Evolutionary conservation across 257 asterid species (phyloP).

Genomic region (Solanum sejunctum): DNA sequence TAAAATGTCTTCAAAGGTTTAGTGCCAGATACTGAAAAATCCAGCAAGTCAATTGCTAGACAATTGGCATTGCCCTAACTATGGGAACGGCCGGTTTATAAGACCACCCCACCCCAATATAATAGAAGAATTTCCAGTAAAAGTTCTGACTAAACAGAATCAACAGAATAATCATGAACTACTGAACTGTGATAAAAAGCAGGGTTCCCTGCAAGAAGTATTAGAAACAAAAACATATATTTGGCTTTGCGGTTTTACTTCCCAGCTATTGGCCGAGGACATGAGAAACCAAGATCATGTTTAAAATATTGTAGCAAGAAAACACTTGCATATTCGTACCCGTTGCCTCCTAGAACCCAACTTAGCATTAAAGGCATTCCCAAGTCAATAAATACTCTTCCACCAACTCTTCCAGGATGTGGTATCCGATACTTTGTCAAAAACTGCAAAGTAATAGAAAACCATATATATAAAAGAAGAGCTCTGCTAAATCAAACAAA

Average conservation of each 20-base stretch:
- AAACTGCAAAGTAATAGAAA: conserved; percentile 39
- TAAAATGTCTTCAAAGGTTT: background rate
- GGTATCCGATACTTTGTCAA: conserved; percentile 71
- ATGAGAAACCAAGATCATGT: background rate
- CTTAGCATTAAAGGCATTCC: conserved; percentile 92
- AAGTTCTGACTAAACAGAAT: background rate
- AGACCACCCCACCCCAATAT: too few relatives aligned
- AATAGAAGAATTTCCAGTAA: background rate
- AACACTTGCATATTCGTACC: conserved; percentile 30
- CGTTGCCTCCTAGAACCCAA: conserved; percentile 98
- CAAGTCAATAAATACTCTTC: conserved; percentile 64
- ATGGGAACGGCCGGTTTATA: background rate
- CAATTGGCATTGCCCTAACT: background rate
- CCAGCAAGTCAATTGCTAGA: background rate
- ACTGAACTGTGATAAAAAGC: background rate
- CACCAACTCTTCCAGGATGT: conserved; percentile 98
- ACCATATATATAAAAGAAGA: background rate
- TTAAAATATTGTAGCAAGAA: background rate
- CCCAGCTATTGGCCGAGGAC: background rate
- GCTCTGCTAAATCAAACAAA: background rate
- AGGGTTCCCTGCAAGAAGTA: background rate
- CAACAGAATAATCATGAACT: background rate
- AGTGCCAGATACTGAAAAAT: background rate
- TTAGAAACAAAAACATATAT: background rate
- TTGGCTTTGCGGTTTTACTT: background rate